Evolutionary conservation across 306 rosid genomes (phyloP), one percentile per base, ranked within the genome.

Genomic region (Prunus davidiana): DNA sequence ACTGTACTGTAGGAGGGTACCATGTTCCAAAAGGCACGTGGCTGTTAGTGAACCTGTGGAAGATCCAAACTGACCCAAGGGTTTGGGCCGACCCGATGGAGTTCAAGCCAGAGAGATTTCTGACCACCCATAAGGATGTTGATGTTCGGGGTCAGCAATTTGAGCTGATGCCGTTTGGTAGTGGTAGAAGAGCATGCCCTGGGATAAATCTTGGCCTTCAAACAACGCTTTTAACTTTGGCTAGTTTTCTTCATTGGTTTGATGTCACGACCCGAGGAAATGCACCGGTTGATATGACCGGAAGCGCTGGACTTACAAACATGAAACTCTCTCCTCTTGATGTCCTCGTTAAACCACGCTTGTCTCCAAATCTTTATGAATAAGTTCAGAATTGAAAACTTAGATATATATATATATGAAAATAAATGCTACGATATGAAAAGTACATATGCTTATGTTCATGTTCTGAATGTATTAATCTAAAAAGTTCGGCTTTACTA

Each of bases 101-200:
- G 62, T 89, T 87, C 80, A 78, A 72, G 68, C 96, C 93, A 0
- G 90, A 87, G 77, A 86, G 92, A 46, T 89, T 89, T 62, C 57
- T 91, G 6, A 86, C 65, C 12, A 78, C 80, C 11, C 88, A 91
- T 34, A 86, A 81, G 46, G 64, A 50, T 24, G 47, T 86, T 9
- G 89, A 91, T 69, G 84, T 85, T 0, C 86, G 66, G 62, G 92
- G 93, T 19, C 76, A 78, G 11, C 74, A 83, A 64, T 87, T 80
- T 28, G 87, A 84, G 77, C 72, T 89, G 0, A 71, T 84, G 22
- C 96, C 93, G 0, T 87, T 91, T 68, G 92, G 92, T 1, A 38
- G 80, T 6, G 96, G 96, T 15, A 80, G 96, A 80, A 87, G 96
- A 75, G 7, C 57, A 0, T 89, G 93, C 27, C 92, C 92, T 8